Conservation (phyloP, 495 filamentous ascomycete genomes). For the Aspergillus kassunensis region DNA sequence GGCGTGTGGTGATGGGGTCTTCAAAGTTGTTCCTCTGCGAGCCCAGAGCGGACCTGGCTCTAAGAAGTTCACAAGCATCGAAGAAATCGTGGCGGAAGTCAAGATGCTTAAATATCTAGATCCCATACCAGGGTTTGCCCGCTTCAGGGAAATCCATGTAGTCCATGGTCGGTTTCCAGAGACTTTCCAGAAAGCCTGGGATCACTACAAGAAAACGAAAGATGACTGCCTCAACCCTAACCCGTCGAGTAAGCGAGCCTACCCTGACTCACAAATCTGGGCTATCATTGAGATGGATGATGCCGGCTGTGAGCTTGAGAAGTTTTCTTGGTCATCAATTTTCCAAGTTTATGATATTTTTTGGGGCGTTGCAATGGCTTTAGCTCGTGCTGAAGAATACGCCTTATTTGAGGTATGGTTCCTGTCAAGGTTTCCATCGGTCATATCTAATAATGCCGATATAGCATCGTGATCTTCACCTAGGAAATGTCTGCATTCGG, state of each 20-base stretch:
- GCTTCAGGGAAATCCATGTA: constrained; percentile 75
- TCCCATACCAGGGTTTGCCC: constrained; percentile 82
- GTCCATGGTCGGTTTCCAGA: constrained; percentile 64
- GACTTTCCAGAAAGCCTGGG: constrained; percentile 62
- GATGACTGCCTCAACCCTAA: constrained; percentile 63
- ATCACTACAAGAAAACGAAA: constrained; percentile 54
- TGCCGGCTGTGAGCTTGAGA: constrained; percentile 74
- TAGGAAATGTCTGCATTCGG: constrained; percentile 79
- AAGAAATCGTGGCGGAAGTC: constrained; percentile 62
- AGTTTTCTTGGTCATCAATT: constrained; percentile 47
- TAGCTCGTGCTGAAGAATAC: constrained; percentile 70
- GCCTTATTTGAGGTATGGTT: constrained; percentile 75
- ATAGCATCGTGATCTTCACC: constrained; percentile 80
- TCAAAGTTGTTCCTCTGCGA: constrained; percentile 49
- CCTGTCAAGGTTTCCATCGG: no score
- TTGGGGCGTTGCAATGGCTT: constrained; percentile 70
- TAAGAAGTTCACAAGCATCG: constrained; percentile 45
- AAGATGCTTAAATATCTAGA: constrained; percentile 72
- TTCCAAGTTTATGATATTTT: constrained; percentile 81
- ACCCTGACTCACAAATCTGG: constrained; percentile 67
- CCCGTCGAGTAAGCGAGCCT: constrained; percentile 54
- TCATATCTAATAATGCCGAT: not conserved
- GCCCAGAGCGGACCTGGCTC: constrained; percentile 43
- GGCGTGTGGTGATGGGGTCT: constrained; percentile 43
- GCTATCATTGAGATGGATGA: constrained; percentile 84